A percentile compares a stretch with the other conserved stretches of the same genome.
Conservation (phyloP, 305 asterid species). For the Solanum hybrid region DNA sequence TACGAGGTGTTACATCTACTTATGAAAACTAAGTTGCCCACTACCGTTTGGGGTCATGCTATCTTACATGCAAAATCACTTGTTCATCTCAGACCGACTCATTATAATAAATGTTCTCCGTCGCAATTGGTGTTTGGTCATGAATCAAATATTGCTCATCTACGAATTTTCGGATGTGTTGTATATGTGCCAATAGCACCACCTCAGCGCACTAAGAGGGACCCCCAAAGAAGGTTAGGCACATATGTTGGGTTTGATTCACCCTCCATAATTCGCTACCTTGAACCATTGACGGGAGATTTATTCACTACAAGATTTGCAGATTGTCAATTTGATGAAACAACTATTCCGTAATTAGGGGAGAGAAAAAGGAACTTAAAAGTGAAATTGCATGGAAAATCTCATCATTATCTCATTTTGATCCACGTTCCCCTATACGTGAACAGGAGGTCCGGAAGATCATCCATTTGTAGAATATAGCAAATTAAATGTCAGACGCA, state of each 20-base stretch:
- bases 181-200: neutral
- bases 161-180: neutral
- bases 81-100: neutral
- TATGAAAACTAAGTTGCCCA: neutral
- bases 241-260: neutral
- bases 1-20: neutral
- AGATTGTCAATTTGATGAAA: neutral
- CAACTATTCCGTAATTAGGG: neutral
- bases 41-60: neutral
- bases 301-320: neutral
- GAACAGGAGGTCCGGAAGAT: too few species aligned
- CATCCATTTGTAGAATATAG: too few species aligned
- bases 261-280: neutral
- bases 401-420: too few species aligned
- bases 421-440: too few species aligned
- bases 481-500: too few species aligned
- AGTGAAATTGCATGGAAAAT: too few species aligned
- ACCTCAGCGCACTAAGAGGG: neutral
- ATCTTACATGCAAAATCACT: too few species aligned
- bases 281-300: neutral
- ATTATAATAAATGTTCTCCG: too few species aligned
- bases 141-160: neutral
- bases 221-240: neutral
- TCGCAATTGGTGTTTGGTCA: neutral
- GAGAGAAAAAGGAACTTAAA: too few species aligned